Conservation (phyloP, 129 eudicot genomes). For the Heracleum sosnowskyi region DNA sequence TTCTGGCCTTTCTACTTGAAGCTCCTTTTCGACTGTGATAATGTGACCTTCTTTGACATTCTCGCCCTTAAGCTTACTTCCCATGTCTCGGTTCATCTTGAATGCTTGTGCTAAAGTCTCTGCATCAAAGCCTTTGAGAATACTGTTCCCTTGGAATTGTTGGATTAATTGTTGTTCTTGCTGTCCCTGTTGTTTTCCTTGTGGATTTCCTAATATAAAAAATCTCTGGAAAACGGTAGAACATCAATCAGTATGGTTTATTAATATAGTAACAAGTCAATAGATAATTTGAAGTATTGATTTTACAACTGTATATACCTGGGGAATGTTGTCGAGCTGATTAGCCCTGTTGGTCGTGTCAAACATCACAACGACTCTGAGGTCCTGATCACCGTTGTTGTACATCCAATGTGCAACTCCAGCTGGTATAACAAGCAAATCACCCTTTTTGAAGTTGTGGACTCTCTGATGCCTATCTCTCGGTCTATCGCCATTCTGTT, state of each 20-base stretch:
- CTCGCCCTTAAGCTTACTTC: slow-evolving; percentile 34
- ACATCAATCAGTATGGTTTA: not conserved
- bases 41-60: slow-evolving; percentile 55
- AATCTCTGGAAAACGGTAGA: slow-evolving; percentile 39
- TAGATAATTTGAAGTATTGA: not conserved
- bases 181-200: slow-evolving; percentile 14
- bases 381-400: slow-evolving; percentile 58
- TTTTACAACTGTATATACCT: slow-evolving; percentile 22
- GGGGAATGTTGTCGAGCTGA: slow-evolving; percentile 65
- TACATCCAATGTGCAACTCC: slow-evolving; percentile 71
- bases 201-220: slow-evolving; percentile 53
- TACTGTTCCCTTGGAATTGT: slow-evolving; percentile 15
- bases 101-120: slow-evolving; percentile 31
- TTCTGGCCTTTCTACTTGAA: slow-evolving; percentile 50
- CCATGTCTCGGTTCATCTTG: slow-evolving; percentile 42
- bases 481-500: slow-evolving; percentile 12
- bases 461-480: slow-evolving; percentile 70
- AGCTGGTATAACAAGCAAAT: slow-evolving; percentile 52
- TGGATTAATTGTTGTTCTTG: slow-evolving; percentile 1
- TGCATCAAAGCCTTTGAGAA: slow-evolving; percentile 28
- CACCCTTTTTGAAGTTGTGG: slow-evolving; percentile 47
- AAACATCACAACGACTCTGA: slow-evolving; percentile 32
- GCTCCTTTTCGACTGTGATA: slow-evolving; percentile 35
- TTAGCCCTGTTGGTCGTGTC: slow-evolving; percentile 42
- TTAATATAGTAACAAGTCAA: no score